Base-by-base conservation (phyloP, 345 rosid species). In the Alliaria petiolata region DNA sequence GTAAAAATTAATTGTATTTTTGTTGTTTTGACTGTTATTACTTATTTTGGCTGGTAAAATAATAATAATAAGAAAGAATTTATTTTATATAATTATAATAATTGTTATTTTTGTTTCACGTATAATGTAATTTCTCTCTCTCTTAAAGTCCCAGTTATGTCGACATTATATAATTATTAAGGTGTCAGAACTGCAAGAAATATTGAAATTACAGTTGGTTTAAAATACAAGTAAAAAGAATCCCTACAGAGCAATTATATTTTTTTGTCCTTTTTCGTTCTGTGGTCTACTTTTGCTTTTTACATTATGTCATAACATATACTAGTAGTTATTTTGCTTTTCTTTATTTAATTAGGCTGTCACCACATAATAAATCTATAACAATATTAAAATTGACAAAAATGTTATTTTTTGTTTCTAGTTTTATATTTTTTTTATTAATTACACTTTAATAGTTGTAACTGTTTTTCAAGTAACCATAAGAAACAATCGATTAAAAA, bases 141-240 rank as follows among this genome's bases (percentile, higher is more conserved):
- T 52, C 33, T 53, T 28, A 35, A 61, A 75, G 64, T 76, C 43
- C 30, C 39, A 62, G 65, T 62, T 69, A 69, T 55, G 79, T 69
- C 75, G 73, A 76, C 75, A 76, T 62, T 69, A 28, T 52, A 54
- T 62, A 62, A 62, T 69, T 68, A 75, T 53, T 62, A 68, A 44
- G 22, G 65, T 69, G 69, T 75, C 79, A 69, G 79, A 62, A 62
- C 39, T 76, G 54, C 30, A 25, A 53, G 59, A 68, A 62, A 54
- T 44, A 62, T 2, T 36, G 53, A 62, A 76, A 54, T 46, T 50
- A 62, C 70, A 54, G 42, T 75, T 62, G 35, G 58, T 61, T 53
- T 61, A 68, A n/a, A 75, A 42, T 54, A 53, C 52, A 53, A 69
- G 58, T 36, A 22, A 54, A 68, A 72, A 52, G 36, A 43, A 68